Base-by-base conservation (phyloP, 2,329 filamentous ascomycete species). In the Epicoccum nigrum region DNA sequence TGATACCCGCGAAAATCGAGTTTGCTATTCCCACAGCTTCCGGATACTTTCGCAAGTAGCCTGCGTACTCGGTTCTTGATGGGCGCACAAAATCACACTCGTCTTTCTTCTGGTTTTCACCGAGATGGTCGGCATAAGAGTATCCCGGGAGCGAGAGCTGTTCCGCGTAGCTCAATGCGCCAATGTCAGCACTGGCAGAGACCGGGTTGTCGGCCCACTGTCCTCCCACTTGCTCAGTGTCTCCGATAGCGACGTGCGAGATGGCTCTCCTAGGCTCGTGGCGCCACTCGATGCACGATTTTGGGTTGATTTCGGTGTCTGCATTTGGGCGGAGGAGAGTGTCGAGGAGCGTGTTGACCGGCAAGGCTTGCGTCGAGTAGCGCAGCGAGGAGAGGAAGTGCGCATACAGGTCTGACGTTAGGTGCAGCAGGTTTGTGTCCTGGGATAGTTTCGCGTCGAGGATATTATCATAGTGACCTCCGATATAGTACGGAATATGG, bases 91-190 rank as follows among this genome's bases (percentile, higher is more conserved):
- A 83, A 15, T 82, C 73, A 37, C 62, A 62, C 4, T 80, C 76
- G 25, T 59, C 54, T 15, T 59, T 68, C 20, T 76, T 76, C 34
- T 76, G 71, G 2, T 58, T 68, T 41, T 63, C 71, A 21, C 70
- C 71, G 55, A 82, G 76, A 62, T 85, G 80, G 8, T 83, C 77
- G 2, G 77, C 74, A 59, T 83, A 84, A 5, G 79, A 79, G 63
- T 85, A 86, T 0, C 81, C 83, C 0, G 83, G 83, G 20, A 86
- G 71, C 12, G 81, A 84, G 6, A 86, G 74, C 78, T 84, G 82
- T 51, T 83, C 82, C 2, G 83, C 82, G 71, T 86, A 86, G 65
- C 83, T 85, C 66, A 86, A 64, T 0, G 83, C 81, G 34, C 81
- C 81, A 55, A 85, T 84, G 49, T 84, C 77, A 68, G 78, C 79